Base-by-base conservation (phyloP, 1,284 basidiomycete genomes). In the Cutaneotrichosporon cutaneum region DNA sequence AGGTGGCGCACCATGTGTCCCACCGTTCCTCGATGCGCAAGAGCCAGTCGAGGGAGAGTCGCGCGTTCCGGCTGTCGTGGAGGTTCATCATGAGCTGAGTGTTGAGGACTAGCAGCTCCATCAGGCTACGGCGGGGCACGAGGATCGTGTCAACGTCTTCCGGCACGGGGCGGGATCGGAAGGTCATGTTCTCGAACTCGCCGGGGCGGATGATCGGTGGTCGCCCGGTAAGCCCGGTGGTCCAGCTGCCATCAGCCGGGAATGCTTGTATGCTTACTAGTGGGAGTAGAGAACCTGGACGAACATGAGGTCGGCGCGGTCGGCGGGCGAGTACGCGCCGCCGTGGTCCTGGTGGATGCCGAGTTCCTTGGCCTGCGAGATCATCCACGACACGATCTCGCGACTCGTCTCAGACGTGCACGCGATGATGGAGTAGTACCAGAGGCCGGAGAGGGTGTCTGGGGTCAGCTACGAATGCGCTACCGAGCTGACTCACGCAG, bases 261-360 rank as follows among this genome's bases (percentile, higher is more conserved):
- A 36, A 4, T 10, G 14, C 14, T 2, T 9, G 18, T 21, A 16
- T n/a, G 54, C 60, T 59, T 26, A 58, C 63, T 66, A 69, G 52
- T 65, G 60, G 4, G 61, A 27, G 50, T 65, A 65, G 24, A 65
- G 61, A 14, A 65, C 44, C 39, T 58, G 63, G 14, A 62, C 13
- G 45, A 63, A 63, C 61, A 66, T 66, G 27, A 66, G 57, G 51
- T 66, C 65, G 10, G 65, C 57, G 6, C 62, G 62, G 51, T 66
- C 65, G 5, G 57, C 32, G 1, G 65, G 60, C 35, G 55, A 58
- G 56, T 65, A 65, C 9, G 55, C 24, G n/a, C 45, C n/a, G 16
- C 30, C n/a, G 13, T 60, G 24, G 42, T 65, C 64, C 42, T 60
- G 54, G 48, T 65, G 60, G 18, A 65, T 65, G 10, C 65, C 65